Conservation (phyloP, 495 filamentous ascomycete genomes). For the Melanomma pulvis-pyrius region DNA sequence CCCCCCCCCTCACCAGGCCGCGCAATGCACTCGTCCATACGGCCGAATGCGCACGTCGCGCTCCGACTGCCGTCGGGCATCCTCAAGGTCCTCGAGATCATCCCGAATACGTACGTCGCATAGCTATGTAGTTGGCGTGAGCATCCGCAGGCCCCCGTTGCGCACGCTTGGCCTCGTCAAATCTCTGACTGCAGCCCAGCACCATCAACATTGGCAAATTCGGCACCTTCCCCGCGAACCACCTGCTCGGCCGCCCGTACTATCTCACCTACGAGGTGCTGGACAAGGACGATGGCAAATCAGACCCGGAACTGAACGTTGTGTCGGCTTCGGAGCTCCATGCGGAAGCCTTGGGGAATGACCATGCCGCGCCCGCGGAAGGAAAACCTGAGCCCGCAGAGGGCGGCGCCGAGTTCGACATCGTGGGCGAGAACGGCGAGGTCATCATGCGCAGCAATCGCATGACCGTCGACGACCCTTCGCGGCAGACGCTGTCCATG, state of each 20-base stretch:
- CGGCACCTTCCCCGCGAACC: slow-evolving; percentile 81
- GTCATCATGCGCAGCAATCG: slow-evolving; percentile 77
- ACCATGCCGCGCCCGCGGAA: slow-evolving; percentile 50
- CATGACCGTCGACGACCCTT: slow-evolving; percentile 76
- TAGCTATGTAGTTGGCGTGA: slow-evolving; percentile 36
- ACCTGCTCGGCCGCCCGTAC: slow-evolving; percentile 84
- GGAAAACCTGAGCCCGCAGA: slow-evolving; percentile 54
- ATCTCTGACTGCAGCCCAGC: slow-evolving; percentile 51
- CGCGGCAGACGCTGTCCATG: slow-evolving; percentile 77
- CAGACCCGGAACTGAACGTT: slow-evolving; percentile 66
- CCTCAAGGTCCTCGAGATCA: slow-evolving; percentile 64
- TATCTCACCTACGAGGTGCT: slow-evolving; percentile 87
- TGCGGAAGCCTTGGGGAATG: slow-evolving; percentile 69
- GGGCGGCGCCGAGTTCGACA: slow-evolving; percentile 53
- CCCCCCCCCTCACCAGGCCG: slow-evolving; percentile 9
- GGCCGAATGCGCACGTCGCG: slow-evolving; percentile 64
- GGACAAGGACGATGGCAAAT: slow-evolving; percentile 62
- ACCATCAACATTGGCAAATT: slow-evolving; percentile 86
- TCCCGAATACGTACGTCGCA: slow-evolving; percentile 74
- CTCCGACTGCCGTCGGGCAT: slow-evolving; percentile 70
- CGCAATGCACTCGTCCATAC: slow-evolving; percentile 55
- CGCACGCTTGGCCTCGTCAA: slow-evolving; percentile 20
- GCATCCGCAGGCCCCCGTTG: slow-evolving; percentile 37
- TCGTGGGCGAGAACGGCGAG: slow-evolving; percentile 57
- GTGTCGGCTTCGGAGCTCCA: slow-evolving; percentile 83